A percentile compares a stretch with the other conserved stretches of the same genome.
Conservation (phyloP, 495 filamentous ascomycete species). For the Ramalina intermedia region DNA sequence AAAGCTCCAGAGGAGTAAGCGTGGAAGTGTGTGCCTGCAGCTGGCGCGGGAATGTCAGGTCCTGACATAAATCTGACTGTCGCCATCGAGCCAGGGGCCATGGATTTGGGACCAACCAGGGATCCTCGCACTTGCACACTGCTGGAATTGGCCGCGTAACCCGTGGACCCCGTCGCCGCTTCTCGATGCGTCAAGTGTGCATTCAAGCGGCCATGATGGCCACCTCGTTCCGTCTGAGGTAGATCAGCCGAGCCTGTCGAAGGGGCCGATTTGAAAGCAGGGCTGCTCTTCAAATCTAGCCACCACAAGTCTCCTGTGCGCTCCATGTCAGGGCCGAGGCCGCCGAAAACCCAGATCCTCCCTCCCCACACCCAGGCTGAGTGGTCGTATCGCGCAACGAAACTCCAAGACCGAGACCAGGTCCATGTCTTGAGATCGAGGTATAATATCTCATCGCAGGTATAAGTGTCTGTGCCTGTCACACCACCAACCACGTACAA, state of each 20-base stretch:
- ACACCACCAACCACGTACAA: slow-evolving; percentile 88
- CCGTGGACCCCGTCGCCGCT: slow-evolving; percentile 34
- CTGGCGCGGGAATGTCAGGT: slow-evolving; percentile 71
- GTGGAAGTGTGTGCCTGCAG: slow-evolving; percentile 85
- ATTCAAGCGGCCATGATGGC: slow-evolving; percentile 4
- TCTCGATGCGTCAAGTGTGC: slow-evolving; percentile 10
- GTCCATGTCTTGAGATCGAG: slow-evolving; percentile 94
- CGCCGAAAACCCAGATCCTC: slow-evolving; percentile 94
- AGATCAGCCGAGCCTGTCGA: slow-evolving; percentile 50
- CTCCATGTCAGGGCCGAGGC: slow-evolving; percentile 87
- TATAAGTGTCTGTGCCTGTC: slow-evolving; percentile 71
- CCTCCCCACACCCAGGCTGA: slow-evolving; percentile 83
- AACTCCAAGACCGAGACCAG: slow-evolving; percentile 92
- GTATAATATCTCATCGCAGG: slow-evolving; percentile 90
- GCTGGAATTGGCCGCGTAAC: slow-evolving; percentile 79
- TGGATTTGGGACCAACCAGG: slow-evolving; percentile 50
- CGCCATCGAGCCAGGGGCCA: slow-evolving; percentile 79
- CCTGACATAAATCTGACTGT: slow-evolving; percentile 81
- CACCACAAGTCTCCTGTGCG: slow-evolving; percentile 91
- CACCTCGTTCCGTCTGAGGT: slow-evolving; percentile 13
- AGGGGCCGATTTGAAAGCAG: slow-evolving; percentile 61
- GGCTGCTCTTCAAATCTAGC: slow-evolving; percentile 82
- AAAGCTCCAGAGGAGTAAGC: slow-evolving; percentile 85
- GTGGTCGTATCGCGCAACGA: slow-evolving; percentile 87
- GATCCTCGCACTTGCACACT: slow-evolving; percentile 67